Base-by-base conservation (phyloP, 2,329 filamentous ascomycete species). In the Pseudogymnoascus sp. region DNA sequence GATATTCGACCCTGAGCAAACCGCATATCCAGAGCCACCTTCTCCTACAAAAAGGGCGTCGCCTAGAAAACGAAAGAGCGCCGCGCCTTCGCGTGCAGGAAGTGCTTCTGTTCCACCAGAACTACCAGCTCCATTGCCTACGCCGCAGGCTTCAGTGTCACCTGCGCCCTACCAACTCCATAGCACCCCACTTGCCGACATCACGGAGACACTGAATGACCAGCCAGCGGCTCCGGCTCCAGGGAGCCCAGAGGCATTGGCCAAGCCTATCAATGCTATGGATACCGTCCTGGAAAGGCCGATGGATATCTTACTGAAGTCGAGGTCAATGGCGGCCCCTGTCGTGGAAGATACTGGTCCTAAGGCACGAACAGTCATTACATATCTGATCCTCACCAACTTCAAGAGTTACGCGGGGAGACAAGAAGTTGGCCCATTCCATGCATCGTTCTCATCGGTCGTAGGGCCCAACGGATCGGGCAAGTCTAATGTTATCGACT, bases 401-500 rank as follows among this genome's bases (percentile, higher is more conserved):
- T 99, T 99, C 85, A 99, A 99, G 80, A 98, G 93, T 79, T 99
- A 99, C 75, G 95, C 95, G 14, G 95, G 95, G 3, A 83, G 90
- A 67, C 95, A 99, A 75, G 89, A 96, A 77, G 95, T 99, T 65
- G 95, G 95, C 0, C 95, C 95, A 0, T 99, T 99, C 75, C 95
- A 99, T 75, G 85, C 91, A 1, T 99, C 95, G 0, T 99, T 99
- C 78, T 97, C 95, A 1, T 97, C 95, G 0, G 95, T 99, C 1
- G 95, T 99, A 8, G 96, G 95, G 0, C 95, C 96, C 61, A 99
- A 99, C 75, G 95, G 95, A 66, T 99, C 95, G 8, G 95, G 95
- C 65, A 99, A 99, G 76, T 98, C 95, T 21, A 99, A 99, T 71
- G 96, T 99, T 67, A 99, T 99, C 73, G 95, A 99, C 77, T 97